Percentiles rank a stretch among this genome's conserved stretches.
These are phyloP conservation scores for Stylonectria norvegica DNA, from an alignment of 2,329 filamentous ascomycete species.

Conservation along the genomic window DNA sequence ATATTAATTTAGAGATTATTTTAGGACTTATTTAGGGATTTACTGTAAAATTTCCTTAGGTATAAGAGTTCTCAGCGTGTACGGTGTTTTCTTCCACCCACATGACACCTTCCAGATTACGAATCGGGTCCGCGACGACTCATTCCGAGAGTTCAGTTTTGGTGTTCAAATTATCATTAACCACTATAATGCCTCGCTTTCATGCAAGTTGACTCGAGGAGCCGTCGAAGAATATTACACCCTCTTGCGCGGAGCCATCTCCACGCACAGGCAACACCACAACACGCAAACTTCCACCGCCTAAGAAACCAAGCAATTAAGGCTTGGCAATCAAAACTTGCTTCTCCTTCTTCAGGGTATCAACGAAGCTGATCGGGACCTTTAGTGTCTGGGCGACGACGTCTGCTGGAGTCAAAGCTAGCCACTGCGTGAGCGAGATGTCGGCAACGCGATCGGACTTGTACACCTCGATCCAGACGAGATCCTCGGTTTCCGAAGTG, in stretches of 20 bases:
- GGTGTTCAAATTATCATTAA: neutral
- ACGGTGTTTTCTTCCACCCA: neutral
- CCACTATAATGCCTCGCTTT: neutral
- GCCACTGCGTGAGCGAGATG: conserved; percentile 65
- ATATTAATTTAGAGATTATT: too few species aligned
- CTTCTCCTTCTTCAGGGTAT: conserved; percentile 61
- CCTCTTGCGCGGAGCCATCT: too few species aligned
- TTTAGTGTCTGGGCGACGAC: conserved; percentile 60
- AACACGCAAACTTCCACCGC: neutral
- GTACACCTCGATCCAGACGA: conserved; percentile 68
- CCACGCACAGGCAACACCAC: too few species aligned
- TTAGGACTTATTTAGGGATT: neutral
- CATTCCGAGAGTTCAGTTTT: neutral
- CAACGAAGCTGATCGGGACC: conserved; percentile 53
- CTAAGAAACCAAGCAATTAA: neutral
- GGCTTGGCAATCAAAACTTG: conserved; percentile 44
- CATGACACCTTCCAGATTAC: neutral
- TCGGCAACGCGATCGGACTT: conserved; percentile 65
- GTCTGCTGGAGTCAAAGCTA: conserved; percentile 62
- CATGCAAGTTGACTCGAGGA: neutral
- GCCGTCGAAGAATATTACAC: neutral
- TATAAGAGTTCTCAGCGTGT: neutral
- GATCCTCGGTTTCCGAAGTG: conserved; percentile 58
- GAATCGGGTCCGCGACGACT: neutral
- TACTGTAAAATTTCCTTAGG: neutral